Evolutionary conservation across 768 basidiomycete species (phyloP).

Genomic region (Hemileccinum impolitum): DNA sequence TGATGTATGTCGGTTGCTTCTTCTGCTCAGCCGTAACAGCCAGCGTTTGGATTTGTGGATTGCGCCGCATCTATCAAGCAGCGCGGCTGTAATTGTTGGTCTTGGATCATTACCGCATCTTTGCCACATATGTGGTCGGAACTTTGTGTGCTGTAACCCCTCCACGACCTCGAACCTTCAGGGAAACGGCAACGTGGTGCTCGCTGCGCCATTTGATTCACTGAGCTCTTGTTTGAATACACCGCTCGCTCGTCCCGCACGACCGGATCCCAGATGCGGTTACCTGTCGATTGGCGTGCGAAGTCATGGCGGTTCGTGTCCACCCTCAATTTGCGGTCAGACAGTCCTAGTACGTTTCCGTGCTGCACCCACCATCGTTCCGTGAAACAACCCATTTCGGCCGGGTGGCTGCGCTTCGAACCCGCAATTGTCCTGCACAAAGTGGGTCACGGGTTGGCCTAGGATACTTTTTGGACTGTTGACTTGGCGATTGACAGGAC

Average conservation of each 20-base stretch:
- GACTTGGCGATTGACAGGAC: constrained; percentile 25
- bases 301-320: constrained; percentile 12
- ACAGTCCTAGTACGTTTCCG: constrained; percentile 21
- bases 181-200: constrained; percentile 19
- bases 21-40: constrained; percentile 10
- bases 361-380: constrained; percentile 15
- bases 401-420: constrained; percentile 9
- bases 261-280: constrained; percentile 16
- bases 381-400: constrained; percentile 13
- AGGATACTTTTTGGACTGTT: constrained; percentile 15
- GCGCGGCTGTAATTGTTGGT: background rate
- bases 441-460: too few species aligned
- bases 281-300: constrained; percentile 9
- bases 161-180: constrained; percentile 6
- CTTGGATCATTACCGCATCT: constrained; percentile 23
- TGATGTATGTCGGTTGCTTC: constrained; percentile 1
- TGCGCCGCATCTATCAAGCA: constrained; percentile 14
- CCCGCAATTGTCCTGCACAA: too few species aligned
- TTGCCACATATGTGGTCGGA: constrained; percentile 11
- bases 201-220: constrained; percentile 9
- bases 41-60: constrained; percentile 6
- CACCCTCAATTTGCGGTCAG: constrained; percentile 19
- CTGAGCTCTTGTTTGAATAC: constrained; percentile 10
- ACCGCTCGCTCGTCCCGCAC: constrained; percentile 2
- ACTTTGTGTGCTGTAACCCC: constrained; percentile 21